Evolutionary conservation across 495 filamentous ascomycete genomes (phyloP), one percentile per base, ranked within the genome.

Genomic region (Penicillium taxi): DNA sequence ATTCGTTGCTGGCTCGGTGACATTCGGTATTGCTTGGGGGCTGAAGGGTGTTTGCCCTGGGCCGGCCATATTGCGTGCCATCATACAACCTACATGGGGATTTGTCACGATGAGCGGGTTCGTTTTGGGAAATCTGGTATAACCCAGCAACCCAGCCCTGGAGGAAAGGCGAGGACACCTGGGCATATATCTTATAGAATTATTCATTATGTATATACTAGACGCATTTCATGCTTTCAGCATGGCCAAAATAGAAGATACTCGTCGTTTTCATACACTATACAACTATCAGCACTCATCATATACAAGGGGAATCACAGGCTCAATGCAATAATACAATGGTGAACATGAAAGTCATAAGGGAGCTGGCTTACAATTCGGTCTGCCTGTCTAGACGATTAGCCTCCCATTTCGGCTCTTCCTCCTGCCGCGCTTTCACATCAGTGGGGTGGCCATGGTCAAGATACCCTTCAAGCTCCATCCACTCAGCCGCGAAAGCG

Each of bases 401-500:
- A 12, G 46, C 47, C 24, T 54, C 44, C 32, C 26, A 33, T 26
- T 53, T 39, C n/a, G 21, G 16, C 5, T 39, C 42, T 24, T 48
- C 48, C 7, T 42, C 31, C 29, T 35, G 39, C 24, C 39, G 26
- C 26, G 18, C 16, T 21, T 32, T 21, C 13, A 14, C 6, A 1
- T 18, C 24, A 3, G 25, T 32, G 8, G 23, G 3, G 9, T 46
- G 29, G 6, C 40, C 42, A n/a, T 46, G 29, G 6, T 42, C 42
- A 22, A 54, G 47, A 16, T 45, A 78, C 2, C 78, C 81, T 41
- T 91, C 87, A 44, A 95, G 52, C 39, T 93, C 91, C 79, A 98
- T 77, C 86, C 87, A 96, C 59, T 95, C 91, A 0, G 80, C 84
- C 26, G 81, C 75, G 71, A 96, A 98, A 3, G 79, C 87, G 5